Evolutionary conservation across 1,284 basidiomycete genomes (phyloP).

Genomic region (Irpex rosettiformis): DNA sequence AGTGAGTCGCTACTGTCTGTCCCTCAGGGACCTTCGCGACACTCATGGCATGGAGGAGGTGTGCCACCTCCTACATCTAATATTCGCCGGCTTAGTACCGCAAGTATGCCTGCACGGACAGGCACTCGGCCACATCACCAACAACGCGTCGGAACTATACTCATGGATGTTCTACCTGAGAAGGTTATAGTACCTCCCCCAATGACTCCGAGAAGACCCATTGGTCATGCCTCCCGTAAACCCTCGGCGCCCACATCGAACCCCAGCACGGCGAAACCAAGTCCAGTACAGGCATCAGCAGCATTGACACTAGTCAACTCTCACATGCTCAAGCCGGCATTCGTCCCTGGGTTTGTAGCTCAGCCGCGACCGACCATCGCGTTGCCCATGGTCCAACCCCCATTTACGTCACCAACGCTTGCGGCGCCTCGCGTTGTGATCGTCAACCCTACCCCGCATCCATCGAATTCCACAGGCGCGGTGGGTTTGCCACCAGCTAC

Average conservation of each 20-base stretch:
- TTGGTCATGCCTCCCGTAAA: constrained; percentile 4
- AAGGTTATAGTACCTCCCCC: constrained; percentile 26
- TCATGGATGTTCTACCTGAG: constrained; percentile 52
- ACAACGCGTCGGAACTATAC: constrained; percentile 46
- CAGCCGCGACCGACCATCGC: constrained; percentile 27
- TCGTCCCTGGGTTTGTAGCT: constrained; percentile 12
- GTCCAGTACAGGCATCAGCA: constrained; percentile 12
- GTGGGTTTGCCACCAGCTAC: constrained; percentile 15
- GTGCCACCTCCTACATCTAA: constrained; percentile 14
- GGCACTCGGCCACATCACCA: constrained; percentile 28
- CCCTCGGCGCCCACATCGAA: constrained; percentile 6
- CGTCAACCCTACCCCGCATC: constrained; percentile 47
- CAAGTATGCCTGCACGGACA: constrained; percentile 25
- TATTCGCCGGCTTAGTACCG: constrained; percentile 24
- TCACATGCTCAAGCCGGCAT: neutral
- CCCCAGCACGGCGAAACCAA: constrained; percentile 10
- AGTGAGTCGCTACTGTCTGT: constrained; percentile 12
- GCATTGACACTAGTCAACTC: neutral
- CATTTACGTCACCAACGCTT: constrained; percentile 25
- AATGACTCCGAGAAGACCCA: neutral
- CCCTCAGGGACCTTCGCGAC: constrained; percentile 17
- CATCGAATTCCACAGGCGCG: constrained; percentile 15
- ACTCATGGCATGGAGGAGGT: constrained; percentile 28
- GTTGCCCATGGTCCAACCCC: constrained; percentile 28
- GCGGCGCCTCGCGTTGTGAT: constrained; percentile 46